phyloP scores from a whole-genome alignment of 2,329 filamentous ascomycete species.

The Rugonectria rugulosa region DNA sequence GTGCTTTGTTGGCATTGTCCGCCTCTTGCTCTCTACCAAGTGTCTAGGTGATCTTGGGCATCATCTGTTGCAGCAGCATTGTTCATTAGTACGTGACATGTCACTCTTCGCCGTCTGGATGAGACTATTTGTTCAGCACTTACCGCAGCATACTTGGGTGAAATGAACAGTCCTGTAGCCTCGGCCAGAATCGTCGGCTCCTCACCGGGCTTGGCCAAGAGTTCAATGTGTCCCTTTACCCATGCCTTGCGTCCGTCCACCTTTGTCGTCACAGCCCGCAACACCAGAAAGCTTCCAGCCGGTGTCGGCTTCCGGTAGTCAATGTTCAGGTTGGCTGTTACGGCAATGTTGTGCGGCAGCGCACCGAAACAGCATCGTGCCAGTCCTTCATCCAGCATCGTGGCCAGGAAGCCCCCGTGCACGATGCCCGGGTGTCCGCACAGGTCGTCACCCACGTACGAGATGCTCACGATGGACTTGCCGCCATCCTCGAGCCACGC shows the following conservation, averaged over 20 bases:
- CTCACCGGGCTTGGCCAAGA: conserved; percentile 69
- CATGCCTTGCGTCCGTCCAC: conserved; percentile 94
- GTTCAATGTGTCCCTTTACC: conserved; percentile 88
- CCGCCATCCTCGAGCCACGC: conserved; percentile 77
- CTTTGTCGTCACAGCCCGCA: conserved; percentile 81
- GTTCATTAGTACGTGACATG: neutral
- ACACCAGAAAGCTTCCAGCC: conserved; percentile 77
- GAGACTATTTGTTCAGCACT: conserved; percentile 43
- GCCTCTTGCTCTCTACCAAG: conserved; percentile 18
- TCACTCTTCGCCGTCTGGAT: neutral
- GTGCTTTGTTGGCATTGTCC: conserved; percentile 10
- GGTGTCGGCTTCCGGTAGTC: conserved; percentile 85
- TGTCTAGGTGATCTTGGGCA: conserved; percentile 40
- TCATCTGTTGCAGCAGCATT: conserved; percentile 35
- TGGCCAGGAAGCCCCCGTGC: conserved; percentile 91
- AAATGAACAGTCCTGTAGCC: conserved; percentile 86
- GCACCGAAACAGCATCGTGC: conserved; percentile 88
- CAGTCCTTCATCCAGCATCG: conserved; percentile 88
- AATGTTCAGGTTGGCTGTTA: conserved; percentile 85
- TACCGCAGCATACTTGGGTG: conserved; percentile 83
- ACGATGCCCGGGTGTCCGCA: conserved; percentile 92
- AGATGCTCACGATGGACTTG: conserved; percentile 73
- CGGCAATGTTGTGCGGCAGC: conserved; percentile 82
- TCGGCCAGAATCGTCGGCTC: conserved; percentile 76
- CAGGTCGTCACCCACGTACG: conserved; percentile 79